phyloP scores from a whole-genome alignment of 306 rosid species.

The Medicago ruthenica region DNA sequence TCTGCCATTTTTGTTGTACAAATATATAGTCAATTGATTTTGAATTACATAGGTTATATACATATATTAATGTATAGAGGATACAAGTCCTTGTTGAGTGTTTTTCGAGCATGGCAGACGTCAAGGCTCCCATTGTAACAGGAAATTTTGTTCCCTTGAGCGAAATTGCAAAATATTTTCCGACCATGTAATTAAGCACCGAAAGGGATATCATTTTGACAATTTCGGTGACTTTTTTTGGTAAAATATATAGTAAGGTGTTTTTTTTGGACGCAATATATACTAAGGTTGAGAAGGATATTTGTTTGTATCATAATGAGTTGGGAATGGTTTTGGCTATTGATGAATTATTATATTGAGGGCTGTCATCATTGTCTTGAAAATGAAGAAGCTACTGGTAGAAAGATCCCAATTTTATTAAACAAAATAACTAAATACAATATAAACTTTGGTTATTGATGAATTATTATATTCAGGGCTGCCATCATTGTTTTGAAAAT shows the following conservation, averaged over 20 bases:
- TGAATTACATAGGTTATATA: conserved; percentile 45
- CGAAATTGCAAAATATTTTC: conserved; percentile 7
- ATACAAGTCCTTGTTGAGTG: conserved; percentile 40
- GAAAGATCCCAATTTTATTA: neutral
- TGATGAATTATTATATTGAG: neutral
- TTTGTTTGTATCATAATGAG: neutral
- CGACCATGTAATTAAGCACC: neutral
- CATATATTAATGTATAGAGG: conserved; percentile 61
- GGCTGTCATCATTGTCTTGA: neutral
- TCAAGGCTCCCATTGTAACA: conserved; percentile 32
- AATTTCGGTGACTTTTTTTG: neutral
- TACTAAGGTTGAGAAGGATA: neutral
- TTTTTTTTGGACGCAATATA: too few relatives aligned
- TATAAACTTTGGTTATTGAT: too few relatives aligned
- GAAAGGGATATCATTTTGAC: neutral
- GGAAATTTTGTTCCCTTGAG: conserved; percentile 56
- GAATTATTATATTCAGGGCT: too few relatives aligned
- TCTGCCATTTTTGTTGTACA: conserved; percentile 45
- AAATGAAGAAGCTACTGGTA: neutral
- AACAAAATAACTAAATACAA: too few relatives aligned
- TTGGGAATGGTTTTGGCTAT: neutral
- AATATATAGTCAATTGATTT: conserved; percentile 44
- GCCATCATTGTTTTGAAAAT: too few relatives aligned
- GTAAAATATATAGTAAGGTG: neutral
- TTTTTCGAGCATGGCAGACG: conserved; percentile 47